These are phyloP conservation scores for Leucocoprinus birnbaumii DNA, from an alignment of 768 basidiomycete species.

Conservation along the genomic window DNA sequence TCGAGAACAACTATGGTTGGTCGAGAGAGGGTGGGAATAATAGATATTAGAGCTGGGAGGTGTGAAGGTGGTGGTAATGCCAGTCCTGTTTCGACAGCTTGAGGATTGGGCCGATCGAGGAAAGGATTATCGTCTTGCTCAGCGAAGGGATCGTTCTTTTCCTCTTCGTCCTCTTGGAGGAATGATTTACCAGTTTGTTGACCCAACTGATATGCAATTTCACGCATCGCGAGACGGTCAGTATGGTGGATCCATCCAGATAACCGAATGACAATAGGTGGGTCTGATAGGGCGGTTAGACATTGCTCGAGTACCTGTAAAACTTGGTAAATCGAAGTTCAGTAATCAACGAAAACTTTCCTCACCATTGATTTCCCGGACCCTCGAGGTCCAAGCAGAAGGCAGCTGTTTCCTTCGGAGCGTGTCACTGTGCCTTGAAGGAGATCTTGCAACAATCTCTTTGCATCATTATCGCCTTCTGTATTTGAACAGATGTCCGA, in stretches of 20 bases:
- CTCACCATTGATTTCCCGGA: conserved; percentile 83
- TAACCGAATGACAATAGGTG: conserved; percentile 75
- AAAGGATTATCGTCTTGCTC: conserved; percentile 48
- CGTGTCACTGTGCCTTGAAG: conserved; percentile 71
- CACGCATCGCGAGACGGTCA: conserved; percentile 88
- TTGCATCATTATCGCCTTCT: conserved; percentile 38
- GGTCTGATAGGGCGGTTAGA: conserved; percentile 39
- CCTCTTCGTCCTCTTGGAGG: conserved; percentile 25
- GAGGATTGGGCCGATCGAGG: conserved; percentile 28
- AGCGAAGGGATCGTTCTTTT: conserved; percentile 23
- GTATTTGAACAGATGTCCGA: conserved; percentile 1
- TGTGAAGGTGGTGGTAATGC: conserved; percentile 65
- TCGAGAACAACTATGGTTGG: conserved; percentile 85
- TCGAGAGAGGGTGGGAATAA: conserved; percentile 76
- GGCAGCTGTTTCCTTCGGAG: conserved; percentile 92
- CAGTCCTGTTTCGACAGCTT: conserved; percentile 19
- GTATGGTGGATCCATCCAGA: conserved; percentile 84
- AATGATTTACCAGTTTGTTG: conserved; percentile 70
- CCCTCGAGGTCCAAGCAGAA: conserved; percentile 81
- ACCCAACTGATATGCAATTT: conserved; percentile 83
- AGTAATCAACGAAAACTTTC: conserved; percentile 3
- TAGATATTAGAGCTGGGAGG: conserved; percentile 69
- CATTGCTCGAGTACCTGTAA: conserved; percentile 60
- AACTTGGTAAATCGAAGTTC: background rate
- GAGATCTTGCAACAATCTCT: conserved; percentile 57